Percentiles rank a stretch among this genome's conserved stretches.
Conservation (phyloP, 2,329 filamentous ascomycete genomes). For the Hymenoscyphus linearis region DNA sequence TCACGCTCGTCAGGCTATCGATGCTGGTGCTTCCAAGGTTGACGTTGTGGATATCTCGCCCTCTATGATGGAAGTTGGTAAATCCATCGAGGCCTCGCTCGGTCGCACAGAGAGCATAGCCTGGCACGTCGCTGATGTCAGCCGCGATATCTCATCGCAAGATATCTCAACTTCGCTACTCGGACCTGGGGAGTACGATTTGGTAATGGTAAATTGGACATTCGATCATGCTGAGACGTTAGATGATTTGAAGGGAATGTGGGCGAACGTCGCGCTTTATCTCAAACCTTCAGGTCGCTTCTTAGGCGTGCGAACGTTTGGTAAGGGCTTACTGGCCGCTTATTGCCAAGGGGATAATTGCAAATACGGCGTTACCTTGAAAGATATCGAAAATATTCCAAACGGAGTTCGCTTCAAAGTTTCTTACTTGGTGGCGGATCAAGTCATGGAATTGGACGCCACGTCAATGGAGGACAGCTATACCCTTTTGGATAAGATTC, state of each 20-base stretch:
- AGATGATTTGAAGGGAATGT: slow-evolving; percentile 1
- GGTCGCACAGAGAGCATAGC: not conserved
- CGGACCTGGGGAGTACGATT: not conserved
- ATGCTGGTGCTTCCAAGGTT: not conserved
- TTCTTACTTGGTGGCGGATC: not conserved
- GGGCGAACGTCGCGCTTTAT: slow-evolving; percentile 1
- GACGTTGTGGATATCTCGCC: not conserved
- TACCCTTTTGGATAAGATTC: not conserved
- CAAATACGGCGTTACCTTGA: not conserved
- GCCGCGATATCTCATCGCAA: not conserved
- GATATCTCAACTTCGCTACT: not conserved
- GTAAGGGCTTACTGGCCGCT: not conserved
- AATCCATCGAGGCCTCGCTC: not conserved
- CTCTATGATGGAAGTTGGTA: not conserved
- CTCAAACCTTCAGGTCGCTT: not conserved
- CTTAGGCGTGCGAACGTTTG: not conserved
- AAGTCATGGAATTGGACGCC: not conserved
- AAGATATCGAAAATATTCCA: not conserved
- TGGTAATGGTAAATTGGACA: not conserved
- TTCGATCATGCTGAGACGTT: not conserved
- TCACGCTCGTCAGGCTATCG: not conserved
- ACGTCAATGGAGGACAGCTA: slow-evolving; percentile 1
- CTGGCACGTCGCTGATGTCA: not conserved
- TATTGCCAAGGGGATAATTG: not conserved
- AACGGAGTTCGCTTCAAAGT: not conserved